phyloP scores from a whole-genome alignment of 179 eudicot genomes.

The Heliamphora pulchella region DNA sequence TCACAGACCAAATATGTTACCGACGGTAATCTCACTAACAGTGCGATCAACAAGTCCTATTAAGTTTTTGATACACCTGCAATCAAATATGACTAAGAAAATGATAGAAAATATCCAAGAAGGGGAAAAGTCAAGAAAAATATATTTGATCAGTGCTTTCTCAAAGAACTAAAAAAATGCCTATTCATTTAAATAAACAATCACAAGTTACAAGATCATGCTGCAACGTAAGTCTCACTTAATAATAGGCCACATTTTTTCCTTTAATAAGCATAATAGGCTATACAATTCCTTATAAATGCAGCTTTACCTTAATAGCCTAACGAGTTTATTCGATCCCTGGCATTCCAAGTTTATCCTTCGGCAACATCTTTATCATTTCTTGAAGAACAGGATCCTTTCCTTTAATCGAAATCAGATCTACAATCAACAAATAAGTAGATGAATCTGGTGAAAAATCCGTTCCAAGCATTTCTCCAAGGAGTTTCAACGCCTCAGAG shows the following conservation, averaged over 20 bases:
- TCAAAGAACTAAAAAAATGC: too few relatives aligned
- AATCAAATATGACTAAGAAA: slow-evolving; percentile 13
- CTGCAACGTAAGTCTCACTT: too few relatives aligned
- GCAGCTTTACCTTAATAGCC: neutral
- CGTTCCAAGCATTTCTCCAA: neutral
- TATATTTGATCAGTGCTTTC: too few relatives aligned
- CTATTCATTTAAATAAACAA: too few relatives aligned
- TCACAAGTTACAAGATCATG: too few relatives aligned
- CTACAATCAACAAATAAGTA: neutral
- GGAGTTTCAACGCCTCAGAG: neutral
- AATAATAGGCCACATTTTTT: too few relatives aligned
- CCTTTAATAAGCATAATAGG: too few relatives aligned
- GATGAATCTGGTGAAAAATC: slow-evolving; percentile 8
- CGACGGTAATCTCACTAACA: slow-evolving; percentile 88
- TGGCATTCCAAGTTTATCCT: neutral
- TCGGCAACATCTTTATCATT: neutral
- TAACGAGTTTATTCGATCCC: neutral
- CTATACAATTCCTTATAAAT: neutral
- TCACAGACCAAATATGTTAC: slow-evolving; percentile 97
- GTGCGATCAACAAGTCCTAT: slow-evolving; percentile 88
- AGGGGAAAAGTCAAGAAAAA: too few relatives aligned
- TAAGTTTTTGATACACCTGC: slow-evolving; percentile 71
- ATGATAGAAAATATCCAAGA: neutral
- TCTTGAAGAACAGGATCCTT: neutral
- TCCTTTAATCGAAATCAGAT: neutral